phyloP scores from a whole-genome alignment of 1,284 basidiomycete genomes.

The Puccinia polysora region DNA sequence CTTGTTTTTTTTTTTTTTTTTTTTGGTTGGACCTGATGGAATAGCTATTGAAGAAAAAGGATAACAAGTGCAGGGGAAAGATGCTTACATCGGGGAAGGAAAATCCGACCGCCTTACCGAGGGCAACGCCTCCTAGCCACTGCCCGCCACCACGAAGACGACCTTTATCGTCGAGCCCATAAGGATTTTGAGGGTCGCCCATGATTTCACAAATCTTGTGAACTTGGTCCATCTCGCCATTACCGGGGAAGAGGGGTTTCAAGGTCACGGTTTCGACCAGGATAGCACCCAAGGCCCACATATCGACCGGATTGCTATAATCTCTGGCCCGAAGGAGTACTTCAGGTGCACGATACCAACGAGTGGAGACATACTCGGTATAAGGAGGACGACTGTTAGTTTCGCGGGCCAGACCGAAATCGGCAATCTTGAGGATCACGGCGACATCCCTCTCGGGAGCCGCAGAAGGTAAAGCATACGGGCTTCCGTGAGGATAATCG shows the following conservation, averaged over 20 bases:
- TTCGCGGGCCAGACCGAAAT: constrained; percentile 94
- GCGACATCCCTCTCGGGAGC: constrained; percentile 81
- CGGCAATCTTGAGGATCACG: constrained; percentile 94
- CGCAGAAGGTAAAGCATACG: constrained; percentile 48
- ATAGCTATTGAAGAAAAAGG: constrained; percentile 12
- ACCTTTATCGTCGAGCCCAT: constrained; percentile 70
- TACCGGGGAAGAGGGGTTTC: constrained; percentile 95
- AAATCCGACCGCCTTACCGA: constrained; percentile 83
- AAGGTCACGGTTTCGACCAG: constrained; percentile 94
- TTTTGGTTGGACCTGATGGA: no score
- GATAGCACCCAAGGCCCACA: constrained; percentile 99
- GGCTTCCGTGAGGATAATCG: constrained; percentile 66
- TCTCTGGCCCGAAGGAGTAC: constrained; percentile 83
- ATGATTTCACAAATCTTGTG: constrained; percentile 81
- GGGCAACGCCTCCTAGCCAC: constrained; percentile 77
- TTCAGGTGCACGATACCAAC: constrained; percentile 99
- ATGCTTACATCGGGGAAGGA: constrained; percentile 72
- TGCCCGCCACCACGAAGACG: constrained; percentile 74
- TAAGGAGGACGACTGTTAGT: constrained; percentile 85
- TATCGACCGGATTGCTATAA: constrained; percentile 94
- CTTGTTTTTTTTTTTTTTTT: constrained; percentile 13
- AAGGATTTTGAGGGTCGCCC: constrained; percentile 82
- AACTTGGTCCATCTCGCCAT: constrained; percentile 88
- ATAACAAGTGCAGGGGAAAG: constrained; percentile 47
- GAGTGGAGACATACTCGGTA: constrained; percentile 96